Percentiles rank a stretch among this genome's conserved stretches.
These are phyloP conservation scores for Nothopassalora personata DNA, from an alignment of 2,329 filamentous ascomycete species.

Conservation along the genomic window DNA sequence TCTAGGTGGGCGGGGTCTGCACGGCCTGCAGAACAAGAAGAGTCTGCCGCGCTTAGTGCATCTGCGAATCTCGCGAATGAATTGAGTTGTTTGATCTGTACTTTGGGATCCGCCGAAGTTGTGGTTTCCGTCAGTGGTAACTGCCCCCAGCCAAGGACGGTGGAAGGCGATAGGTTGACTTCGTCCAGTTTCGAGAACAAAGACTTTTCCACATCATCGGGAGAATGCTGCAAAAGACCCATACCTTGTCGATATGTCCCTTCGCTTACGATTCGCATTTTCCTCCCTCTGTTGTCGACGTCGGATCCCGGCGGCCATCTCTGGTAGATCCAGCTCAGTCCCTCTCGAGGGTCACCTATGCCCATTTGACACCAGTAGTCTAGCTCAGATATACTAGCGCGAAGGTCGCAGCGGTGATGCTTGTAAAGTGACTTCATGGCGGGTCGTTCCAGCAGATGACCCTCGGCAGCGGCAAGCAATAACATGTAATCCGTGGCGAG, in stretches of 20 bases:
- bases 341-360: constrained; percentile 80
- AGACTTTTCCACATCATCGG: constrained; percentile 56
- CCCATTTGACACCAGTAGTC: constrained; percentile 98
- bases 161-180: constrained; percentile 51
- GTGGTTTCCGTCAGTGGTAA: background rate
- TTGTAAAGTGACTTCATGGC: constrained; percentile 66
- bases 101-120: constrained; percentile 10
- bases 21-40: constrained; percentile 50
- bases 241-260: constrained; percentile 73
- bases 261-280: constrained; percentile 72
- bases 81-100: constrained; percentile 37
- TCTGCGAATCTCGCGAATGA: constrained; percentile 53
- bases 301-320: constrained; percentile 70
- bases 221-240: constrained; percentile 55
- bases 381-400: constrained; percentile 75
- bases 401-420: constrained; percentile 65
- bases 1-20: constrained; percentile 49
- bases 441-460: constrained; percentile 66
- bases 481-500: constrained; percentile 75
- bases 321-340: constrained; percentile 82
- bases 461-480: constrained; percentile 79
- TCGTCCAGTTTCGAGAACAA: constrained; percentile 61
- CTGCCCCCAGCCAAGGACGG: constrained; percentile 36
- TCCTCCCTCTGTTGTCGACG: constrained; percentile 60
- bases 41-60: constrained; percentile 61